A percentile compares a stretch with the other conserved stretches of the same genome.
Conservation (phyloP, 495 filamentous ascomycete genomes). For the Letharia lupina region DNA sequence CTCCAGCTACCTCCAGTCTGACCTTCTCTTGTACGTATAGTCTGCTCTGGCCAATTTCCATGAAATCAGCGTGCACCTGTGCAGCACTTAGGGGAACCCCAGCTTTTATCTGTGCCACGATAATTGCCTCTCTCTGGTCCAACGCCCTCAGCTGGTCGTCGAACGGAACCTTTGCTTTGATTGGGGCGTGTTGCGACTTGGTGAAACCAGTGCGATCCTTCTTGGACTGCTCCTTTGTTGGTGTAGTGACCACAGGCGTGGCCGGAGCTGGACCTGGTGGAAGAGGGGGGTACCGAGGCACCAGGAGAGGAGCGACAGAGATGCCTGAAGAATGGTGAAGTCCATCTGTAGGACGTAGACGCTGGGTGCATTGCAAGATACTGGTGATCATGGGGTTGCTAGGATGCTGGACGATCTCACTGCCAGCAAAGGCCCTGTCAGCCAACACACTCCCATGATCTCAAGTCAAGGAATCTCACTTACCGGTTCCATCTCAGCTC, state of each 20-base stretch:
- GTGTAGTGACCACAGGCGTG: not conserved
- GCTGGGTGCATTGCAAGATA: not conserved
- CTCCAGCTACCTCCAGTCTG: not conserved
- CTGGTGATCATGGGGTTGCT: not conserved
- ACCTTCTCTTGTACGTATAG: not conserved
- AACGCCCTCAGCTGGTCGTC: not conserved
- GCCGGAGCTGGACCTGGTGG: not conserved
- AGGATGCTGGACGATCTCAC: not conserved
- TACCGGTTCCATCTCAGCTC: slow-evolving; percentile 1
- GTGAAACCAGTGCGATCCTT: not conserved
- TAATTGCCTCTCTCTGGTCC: not conserved
- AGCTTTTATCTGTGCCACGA: not conserved
- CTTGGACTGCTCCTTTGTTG: not conserved
- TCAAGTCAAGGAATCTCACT: not conserved
- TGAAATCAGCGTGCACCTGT: not conserved
- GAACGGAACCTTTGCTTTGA: not conserved
- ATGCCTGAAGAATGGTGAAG: not conserved
- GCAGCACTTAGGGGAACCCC: not conserved
- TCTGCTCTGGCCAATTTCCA: not conserved
- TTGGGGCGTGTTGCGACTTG: not conserved
- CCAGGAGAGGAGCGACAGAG: not conserved
- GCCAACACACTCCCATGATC: not conserved
- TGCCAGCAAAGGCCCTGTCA: not conserved
- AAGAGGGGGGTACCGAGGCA: not conserved
- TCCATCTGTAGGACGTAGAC: not conserved